A percentile compares a stretch with the other conserved stretches of the same genome.
These are phyloP conservation scores for Aurantiochytrium sp. DNA, from an alignment of 108 stramenopile genomes.

Conservation along the genomic window DNA sequence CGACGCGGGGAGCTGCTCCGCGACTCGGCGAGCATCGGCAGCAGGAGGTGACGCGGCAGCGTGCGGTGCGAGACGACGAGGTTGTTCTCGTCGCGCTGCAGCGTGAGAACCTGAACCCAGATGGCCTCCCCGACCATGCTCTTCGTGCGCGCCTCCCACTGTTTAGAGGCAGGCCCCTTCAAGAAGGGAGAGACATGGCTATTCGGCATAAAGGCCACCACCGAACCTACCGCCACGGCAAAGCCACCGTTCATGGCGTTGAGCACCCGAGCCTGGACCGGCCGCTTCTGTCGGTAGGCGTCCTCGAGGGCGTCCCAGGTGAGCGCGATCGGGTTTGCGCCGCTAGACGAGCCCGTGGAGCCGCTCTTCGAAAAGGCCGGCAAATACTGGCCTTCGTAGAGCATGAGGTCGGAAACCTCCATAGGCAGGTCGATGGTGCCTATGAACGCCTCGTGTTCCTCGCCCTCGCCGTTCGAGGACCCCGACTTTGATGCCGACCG, in stretches of 20 bases:
- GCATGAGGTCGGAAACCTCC: not conserved
- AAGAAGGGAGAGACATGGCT: slow-evolving; percentile 2
- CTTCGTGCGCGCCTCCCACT: not conserved
- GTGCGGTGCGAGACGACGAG: slow-evolving; percentile 26
- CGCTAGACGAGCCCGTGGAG: not conserved
- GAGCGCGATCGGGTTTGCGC: not conserved
- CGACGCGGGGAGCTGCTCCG: not conserved
- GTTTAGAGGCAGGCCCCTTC: not conserved
- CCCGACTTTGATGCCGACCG: not conserved
- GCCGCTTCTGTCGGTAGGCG: not conserved
- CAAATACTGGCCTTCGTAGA: slow-evolving; percentile 6
- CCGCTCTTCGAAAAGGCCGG: not conserved
- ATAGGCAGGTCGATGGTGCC: not conserved
- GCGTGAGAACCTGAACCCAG: not conserved
- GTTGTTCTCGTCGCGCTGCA: not conserved
- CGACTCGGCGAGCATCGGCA: not conserved
- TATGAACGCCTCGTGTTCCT: not conserved
- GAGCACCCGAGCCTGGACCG: not conserved
- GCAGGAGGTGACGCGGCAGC: not conserved
- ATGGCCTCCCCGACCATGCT: not conserved
- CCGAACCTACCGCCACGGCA: slow-evolving; percentile 2
- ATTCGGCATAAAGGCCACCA: not conserved
- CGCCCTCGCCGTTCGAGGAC: not conserved
- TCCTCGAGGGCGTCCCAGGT: not conserved
- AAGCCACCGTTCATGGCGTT: slow-evolving; percentile 21